Evolutionary conservation across 73 alveolate species (phyloP).

Genomic region (Paramecium sonneborni): DNA sequence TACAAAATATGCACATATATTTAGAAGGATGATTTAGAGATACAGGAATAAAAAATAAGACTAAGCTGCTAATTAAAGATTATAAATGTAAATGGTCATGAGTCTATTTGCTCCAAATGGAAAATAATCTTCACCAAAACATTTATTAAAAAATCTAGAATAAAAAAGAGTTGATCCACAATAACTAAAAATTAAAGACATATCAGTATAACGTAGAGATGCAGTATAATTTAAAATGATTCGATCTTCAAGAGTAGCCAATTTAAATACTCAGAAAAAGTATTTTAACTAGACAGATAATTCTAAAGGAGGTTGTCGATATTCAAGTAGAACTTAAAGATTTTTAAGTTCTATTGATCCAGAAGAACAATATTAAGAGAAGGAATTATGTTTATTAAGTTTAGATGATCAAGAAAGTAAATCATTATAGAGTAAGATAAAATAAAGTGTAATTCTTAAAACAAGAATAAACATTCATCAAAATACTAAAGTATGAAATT

Average conservation of each 20-base stretch:
- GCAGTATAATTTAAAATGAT: not conserved
- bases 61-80: not conserved
- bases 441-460: conserved; percentile 6
- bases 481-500: not conserved
- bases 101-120: not conserved
- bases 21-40: conserved; percentile 11
- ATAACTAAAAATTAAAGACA: not conserved
- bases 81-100: conserved; percentile 44
- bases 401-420: not conserved
- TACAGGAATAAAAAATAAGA: not conserved
- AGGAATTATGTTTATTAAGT: not conserved
- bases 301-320: not conserved
- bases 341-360: not conserved
- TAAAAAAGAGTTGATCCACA: not conserved
- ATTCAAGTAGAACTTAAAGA: not conserved
- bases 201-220: not conserved
- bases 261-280: not conserved
- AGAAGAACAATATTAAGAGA: not conserved
- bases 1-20: conserved; percentile 46
- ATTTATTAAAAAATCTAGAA: not conserved
- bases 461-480: not conserved
- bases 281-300: not conserved
- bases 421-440: not conserved
- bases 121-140: not conserved
- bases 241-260: not conserved